Base-by-base conservation (phyloP, 805 yeast species). In the Henningerozyma blattae region DNA sequence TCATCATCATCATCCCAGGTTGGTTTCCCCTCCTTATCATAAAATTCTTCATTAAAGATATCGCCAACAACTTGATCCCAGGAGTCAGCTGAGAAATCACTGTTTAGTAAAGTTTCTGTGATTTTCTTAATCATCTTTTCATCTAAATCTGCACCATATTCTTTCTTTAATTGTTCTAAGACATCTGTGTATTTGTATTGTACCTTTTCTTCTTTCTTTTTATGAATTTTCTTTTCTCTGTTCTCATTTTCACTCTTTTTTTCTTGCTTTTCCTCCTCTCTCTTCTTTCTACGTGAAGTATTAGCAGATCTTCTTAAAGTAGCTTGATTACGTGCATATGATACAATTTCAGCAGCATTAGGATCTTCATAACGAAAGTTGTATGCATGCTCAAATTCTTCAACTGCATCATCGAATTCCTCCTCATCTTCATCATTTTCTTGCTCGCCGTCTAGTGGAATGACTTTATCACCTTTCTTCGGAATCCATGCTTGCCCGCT, bases 361-460 rank as follows among this genome's bases (percentile, higher is more conserved):
- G 94, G 86, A 48, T 87, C 96, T 59, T 91, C 98, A 54, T 72
- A 91, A 54, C 98, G 72, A 67, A 89, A 89, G 51, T 91, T 91
- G 61, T 87, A 89, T 0, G 94, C 95, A 42, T 75, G 75, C 58
- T 91, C 98, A 48, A 84, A 86, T 48, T 74, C 65, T 47, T 91
- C 98, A 5, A 81, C 95, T 2, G 93, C 91, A 28, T 84, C 82
- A 32, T 89, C 96, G 50, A 87, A 87, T 35, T 82, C 91, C 31
- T 79, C 89, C 46, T 85, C 93, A 38, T 77, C 85, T 34, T 62
- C 67, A 34, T 61, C 67, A 36, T 72, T 83, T 43, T 67, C 56
- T n/a, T 46, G 48, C 24, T 52, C 59, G 27, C 34, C 43, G 47
- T 66, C 81, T 47, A 70, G 52, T 34, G 70, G 52, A 22, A 75